A percentile compares a stretch with the other conserved stretches of the same genome.
These are phyloP conservation scores for Ligustrum vulgare DNA, from an alignment of 257 asterid genomes.

Conservation along the genomic window DNA sequence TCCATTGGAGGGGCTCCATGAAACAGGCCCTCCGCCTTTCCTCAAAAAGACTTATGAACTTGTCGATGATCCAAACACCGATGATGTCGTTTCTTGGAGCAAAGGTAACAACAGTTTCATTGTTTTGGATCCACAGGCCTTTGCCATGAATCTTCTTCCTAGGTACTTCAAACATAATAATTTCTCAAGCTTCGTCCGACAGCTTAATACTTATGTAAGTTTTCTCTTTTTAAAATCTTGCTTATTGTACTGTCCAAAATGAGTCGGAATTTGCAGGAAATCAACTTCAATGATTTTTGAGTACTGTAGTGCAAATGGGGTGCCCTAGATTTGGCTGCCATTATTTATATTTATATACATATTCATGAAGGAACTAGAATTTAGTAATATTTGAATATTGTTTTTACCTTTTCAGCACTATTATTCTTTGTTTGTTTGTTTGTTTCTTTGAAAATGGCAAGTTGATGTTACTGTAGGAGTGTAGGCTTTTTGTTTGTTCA, in stretches of 20 bases:
- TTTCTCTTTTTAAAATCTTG: neutral
- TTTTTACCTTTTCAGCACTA: neutral
- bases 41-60: conserved; percentile 72
- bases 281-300: neutral
- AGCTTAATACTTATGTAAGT: conserved; percentile 82
- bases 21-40: conserved; percentile 65
- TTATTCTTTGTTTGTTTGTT: neutral
- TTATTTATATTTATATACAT: neutral
- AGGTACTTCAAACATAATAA: conserved; percentile 79
- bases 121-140: conserved; percentile 71
- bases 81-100: conserved; percentile 65
- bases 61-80: conserved; percentile 62
- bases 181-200: conserved; percentile 81
- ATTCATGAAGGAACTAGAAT: conserved; percentile 27
- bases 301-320: neutral
- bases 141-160: conserved; percentile 65
- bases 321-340: conserved; percentile 23
- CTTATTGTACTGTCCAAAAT: too few species aligned
- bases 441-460: conserved; percentile 14
- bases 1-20: conserved; percentile 57
- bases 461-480: conserved; percentile 9
- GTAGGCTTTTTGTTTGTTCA: conserved; percentile 25
- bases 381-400: conserved; percentile 10
- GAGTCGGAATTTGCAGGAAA: neutral
- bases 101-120: conserved; percentile 73